Evolutionary conservation across 352 stramenopile genomes (phyloP), one percentile per base, ranked within the genome.

Genomic region (Globisporangium sylvaticum): DNA sequence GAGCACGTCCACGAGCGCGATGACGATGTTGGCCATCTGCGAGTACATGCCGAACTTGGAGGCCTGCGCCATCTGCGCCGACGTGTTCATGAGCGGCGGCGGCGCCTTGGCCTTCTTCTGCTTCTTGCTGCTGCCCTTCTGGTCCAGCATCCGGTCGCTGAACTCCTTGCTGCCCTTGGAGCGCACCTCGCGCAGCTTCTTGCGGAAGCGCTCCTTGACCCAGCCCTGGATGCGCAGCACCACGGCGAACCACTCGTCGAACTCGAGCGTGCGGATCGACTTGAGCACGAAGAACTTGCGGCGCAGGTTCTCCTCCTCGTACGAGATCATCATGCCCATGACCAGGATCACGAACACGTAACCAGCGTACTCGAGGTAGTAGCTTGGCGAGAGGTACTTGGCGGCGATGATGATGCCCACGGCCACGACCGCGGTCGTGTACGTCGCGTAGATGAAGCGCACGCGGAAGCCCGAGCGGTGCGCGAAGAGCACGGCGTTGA

Each of bases 301-400:
- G 25, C 85, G 85, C 44, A 94, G 58, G 72, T 78, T 83, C 66
- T 94, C 85, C 72, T 94, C 85, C 48, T 94, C 85, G 71, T 94
- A 77, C 58, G 79, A 89, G 68, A 94, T 94, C 83, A 94, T 91
- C 85, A 94, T 94, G 6, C 85, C 83, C 69, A 94, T 77, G 15
- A 90, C 31, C 37, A 91, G 77, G 56, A 90, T 88, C 22, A 90
- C 81, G 9, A 71, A 55, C 50, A 94, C 73, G 64, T 88, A 92
- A 46, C 83, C 81, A 2, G 71, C 70, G 73, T 94, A 94, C 63
- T 91, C 77, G 25, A 88, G 73, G 64, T 90, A 91, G 64, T 89
- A 83, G 39, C 74, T 71, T 0, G 79, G 79, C 5, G 76, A 81
- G 27, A 87, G 65, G 39, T 62, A 76, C 64, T 76, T 87, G 1